A percentile compares a stretch with the other conserved stretches of the same genome.
Conservation (phyloP, 2,329 filamentous ascomycete genomes). For the Penicillium sp. region DNA sequence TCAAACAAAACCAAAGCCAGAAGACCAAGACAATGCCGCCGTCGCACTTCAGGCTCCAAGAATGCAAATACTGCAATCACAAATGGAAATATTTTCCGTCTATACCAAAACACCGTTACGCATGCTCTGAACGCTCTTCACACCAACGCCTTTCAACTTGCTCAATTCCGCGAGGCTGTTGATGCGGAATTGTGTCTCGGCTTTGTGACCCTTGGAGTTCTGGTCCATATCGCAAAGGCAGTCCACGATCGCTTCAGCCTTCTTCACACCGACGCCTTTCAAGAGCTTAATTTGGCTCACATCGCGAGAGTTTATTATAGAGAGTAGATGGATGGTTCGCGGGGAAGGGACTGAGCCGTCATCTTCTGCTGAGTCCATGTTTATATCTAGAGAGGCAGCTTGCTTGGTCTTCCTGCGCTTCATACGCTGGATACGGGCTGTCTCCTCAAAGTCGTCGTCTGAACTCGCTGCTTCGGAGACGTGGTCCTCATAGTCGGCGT, state of each 20-base stretch:
- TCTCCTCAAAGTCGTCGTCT: constrained; percentile 36
- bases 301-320: constrained; percentile 53
- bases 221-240: constrained; percentile 51
- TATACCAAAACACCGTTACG: constrained; percentile 48
- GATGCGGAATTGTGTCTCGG: constrained; percentile 38
- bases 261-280: constrained; percentile 53
- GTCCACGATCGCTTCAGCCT: constrained; percentile 54
- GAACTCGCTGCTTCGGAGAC: constrained; percentile 30
- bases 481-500: constrained; percentile 39
- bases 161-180: constrained; percentile 47
- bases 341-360: constrained; percentile 39
- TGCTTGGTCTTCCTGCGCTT: constrained; percentile 35
- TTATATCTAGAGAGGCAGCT: constrained; percentile 20
- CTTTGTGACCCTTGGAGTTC: constrained; percentile 23
- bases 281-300: constrained; percentile 52
- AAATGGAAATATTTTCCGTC: constrained; percentile 8
- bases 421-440: constrained; percentile 30
- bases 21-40: neutral
- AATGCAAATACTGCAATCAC: constrained; percentile 19
- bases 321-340: constrained; percentile 49
- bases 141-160: constrained; percentile 50
- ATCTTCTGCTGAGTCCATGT: constrained; percentile 25
- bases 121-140: constrained; percentile 54
- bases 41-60: neutral
- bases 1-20: constrained; percentile 6